Evolutionary conservation across 108 stramenopile species (phyloP).

Genomic region (Stephanodiscus triporus): DNA sequence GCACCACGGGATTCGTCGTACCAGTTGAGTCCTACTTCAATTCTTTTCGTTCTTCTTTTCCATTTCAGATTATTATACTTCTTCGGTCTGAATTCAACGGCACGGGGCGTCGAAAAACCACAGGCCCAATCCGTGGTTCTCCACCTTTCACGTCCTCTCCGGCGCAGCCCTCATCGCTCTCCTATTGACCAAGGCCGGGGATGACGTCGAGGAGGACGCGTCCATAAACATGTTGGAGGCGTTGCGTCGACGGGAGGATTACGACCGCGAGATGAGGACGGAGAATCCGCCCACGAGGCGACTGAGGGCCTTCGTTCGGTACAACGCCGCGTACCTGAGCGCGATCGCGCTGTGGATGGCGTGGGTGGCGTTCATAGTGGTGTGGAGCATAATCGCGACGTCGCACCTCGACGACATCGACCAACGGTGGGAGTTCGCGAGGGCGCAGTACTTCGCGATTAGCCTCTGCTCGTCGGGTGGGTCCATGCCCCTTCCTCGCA

Average conservation of each 20-base stretch:
- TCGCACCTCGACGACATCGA: background rate
- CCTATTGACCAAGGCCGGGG: conserved; percentile 22
- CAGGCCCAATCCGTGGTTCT: conserved; percentile 46
- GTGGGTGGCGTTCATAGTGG: conserved; percentile 33
- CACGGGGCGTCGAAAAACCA: too few relatives aligned
- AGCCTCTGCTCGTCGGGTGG: conserved; percentile 39
- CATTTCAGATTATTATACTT: too few relatives aligned
- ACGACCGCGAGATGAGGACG: conserved; percentile 35
- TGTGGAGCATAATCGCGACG: conserved; percentile 35
- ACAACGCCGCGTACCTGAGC: conserved; percentile 35
- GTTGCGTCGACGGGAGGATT: conserved; percentile 38
- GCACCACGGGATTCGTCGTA: conserved; percentile 23
- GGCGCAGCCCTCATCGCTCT: conserved; percentile 39
- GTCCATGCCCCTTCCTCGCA: conserved; percentile 15
- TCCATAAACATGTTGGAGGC: conserved; percentile 37
- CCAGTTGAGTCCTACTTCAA: conserved; percentile 12
- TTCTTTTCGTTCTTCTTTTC: background rate
- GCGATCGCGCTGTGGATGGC: conserved; percentile 23
- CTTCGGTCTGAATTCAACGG: too few relatives aligned
- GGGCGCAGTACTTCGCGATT: conserved; percentile 43
- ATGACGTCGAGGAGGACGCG: conserved; percentile 31
- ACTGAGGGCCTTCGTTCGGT: conserved; percentile 22
- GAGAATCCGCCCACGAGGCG: conserved; percentile 32
- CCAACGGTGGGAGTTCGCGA: conserved; percentile 19
- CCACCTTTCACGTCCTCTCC: conserved; percentile 30